Percentiles rank a stretch among this genome's conserved stretches.
Conservation (phyloP, 257 asterid species). For the Solanum bukasovii region DNA sequence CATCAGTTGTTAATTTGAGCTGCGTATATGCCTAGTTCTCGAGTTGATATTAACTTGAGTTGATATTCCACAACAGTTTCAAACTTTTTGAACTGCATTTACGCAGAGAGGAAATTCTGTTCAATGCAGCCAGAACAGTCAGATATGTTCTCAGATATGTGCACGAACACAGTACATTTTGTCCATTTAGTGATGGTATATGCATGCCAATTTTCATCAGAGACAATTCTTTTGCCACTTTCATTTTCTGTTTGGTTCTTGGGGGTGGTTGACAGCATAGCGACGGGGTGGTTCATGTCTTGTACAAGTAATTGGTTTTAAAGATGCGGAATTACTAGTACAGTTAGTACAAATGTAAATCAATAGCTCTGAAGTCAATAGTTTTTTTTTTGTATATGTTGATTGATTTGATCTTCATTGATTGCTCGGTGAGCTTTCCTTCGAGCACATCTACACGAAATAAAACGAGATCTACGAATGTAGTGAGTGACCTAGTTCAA, state of each 20-base stretch:
- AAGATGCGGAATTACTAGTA: background rate
- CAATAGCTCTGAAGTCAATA: background rate
- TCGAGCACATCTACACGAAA: background rate
- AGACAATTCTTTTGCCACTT: background rate
- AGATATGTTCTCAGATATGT: background rate
- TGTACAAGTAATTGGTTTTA: background rate
- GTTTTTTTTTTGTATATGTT: background rate
- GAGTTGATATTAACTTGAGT: background rate
- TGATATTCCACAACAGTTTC: background rate
- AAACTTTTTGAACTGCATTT: background rate
- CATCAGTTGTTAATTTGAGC: background rate
- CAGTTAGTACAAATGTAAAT: background rate
- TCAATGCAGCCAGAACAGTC: background rate
- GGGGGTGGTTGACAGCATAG: background rate
- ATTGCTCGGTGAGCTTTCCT: background rate
- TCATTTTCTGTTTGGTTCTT: background rate
- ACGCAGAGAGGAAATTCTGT: background rate
- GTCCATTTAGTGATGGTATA: background rate
- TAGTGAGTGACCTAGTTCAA: background rate
- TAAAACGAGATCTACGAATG: background rate
- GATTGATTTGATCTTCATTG: background rate
- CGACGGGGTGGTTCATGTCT: background rate
- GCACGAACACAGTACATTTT: background rate
- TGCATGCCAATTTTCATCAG: background rate
- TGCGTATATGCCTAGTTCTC: background rate